Evolutionary conservation across 495 filamentous ascomycete species (phyloP).

Genomic region (Viridothelium virens): DNA sequence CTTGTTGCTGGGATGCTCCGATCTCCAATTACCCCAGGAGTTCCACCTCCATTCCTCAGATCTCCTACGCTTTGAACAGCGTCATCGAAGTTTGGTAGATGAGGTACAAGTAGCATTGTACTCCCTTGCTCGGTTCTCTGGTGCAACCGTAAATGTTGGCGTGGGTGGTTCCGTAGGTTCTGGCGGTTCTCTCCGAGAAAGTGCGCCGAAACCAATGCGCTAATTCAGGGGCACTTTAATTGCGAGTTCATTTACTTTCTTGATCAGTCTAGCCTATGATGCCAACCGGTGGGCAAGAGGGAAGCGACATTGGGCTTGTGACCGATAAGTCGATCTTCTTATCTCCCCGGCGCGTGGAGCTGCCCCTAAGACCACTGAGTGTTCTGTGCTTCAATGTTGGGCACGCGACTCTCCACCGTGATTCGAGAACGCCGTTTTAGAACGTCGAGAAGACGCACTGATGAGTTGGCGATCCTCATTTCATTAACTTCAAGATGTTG

Average conservation of each 20-base stretch:
- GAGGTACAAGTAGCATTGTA: no score
- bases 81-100: no score
- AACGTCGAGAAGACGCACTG: background rate
- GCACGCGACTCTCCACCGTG: constrained; percentile 3
- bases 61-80: no score
- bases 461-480: background rate
- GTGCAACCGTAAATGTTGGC: no score
- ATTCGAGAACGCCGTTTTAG: constrained; percentile 2
- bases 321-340: background rate
- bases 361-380: background rate
- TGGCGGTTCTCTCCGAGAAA: background rate
- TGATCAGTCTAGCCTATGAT: constrained; percentile 3
- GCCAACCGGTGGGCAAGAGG: background rate
- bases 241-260: background rate
- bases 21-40: background rate
- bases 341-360: background rate
- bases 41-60: no score
- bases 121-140: no score
- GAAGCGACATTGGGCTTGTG: background rate
- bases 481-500: background rate
- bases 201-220: background rate
- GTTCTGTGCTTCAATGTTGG: background rate
- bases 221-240: constrained; percentile 6
- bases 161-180: no score
- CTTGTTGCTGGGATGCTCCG: background rate